A percentile compares a stretch with the other conserved stretches of the same genome.
Conservation (phyloP, 2,329 filamentous ascomycete genomes). For the Verruconis gallopava region DNA sequence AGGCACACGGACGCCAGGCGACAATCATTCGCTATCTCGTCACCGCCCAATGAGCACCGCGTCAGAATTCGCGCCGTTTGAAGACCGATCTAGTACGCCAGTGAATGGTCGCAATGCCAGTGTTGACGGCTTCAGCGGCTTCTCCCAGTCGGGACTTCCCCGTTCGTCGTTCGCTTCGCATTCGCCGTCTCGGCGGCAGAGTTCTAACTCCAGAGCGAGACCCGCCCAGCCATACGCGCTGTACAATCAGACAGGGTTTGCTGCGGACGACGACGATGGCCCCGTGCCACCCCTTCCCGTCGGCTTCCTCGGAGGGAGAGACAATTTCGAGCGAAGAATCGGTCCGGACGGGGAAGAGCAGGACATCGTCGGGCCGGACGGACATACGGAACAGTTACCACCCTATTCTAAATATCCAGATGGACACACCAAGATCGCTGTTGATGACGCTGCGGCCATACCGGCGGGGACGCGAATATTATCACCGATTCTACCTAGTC, state of each 20-base stretch:
- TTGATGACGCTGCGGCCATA: neutral
- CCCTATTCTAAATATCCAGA: conserved; percentile 87
- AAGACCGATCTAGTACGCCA: conserved; percentile 42
- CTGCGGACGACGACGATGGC: conserved; percentile 38
- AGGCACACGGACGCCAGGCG: conserved; percentile 1
- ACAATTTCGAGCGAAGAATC: conserved; percentile 56
- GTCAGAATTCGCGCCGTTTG: conserved; percentile 16
- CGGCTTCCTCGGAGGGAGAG: conserved; percentile 58
- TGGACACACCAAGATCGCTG: conserved; percentile 38
- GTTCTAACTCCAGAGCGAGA: conserved; percentile 33
- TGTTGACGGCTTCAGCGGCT: conserved; percentile 76
- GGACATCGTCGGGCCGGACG: conserved; percentile 75
- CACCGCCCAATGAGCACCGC: conserved; percentile 18
- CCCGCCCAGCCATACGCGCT: conserved; percentile 78
- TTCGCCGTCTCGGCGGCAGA: conserved; percentile 37
- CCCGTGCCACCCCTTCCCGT: conserved; percentile 42
- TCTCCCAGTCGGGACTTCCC: conserved; percentile 51
- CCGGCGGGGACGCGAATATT: neutral
- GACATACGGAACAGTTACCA: conserved; percentile 80
- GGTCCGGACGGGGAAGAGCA: conserved; percentile 78
- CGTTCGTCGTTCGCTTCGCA: conserved; percentile 54
- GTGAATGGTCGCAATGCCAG: conserved; percentile 60
- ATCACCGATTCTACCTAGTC: neutral
- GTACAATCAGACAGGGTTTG: conserved; percentile 64
- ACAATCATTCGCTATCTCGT: conserved; percentile 13